Percentiles rank a stretch among this genome's conserved stretches.
These are phyloP conservation scores for Lentinus brumalis DNA, from an alignment of 768 basidiomycete species.

Conservation along the genomic window DNA sequence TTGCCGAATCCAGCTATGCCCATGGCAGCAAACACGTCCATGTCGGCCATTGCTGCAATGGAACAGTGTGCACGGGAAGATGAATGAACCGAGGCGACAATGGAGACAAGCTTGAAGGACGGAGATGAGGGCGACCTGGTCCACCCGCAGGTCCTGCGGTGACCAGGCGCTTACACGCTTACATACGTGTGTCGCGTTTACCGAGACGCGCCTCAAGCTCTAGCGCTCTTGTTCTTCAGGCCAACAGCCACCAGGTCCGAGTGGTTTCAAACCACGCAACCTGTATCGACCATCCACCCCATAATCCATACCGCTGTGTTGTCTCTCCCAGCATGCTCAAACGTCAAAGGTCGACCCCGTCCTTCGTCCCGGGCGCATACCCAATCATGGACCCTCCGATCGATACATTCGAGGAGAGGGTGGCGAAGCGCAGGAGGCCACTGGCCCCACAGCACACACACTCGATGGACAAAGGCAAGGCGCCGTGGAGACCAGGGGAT, in stretches of 20 bases:
- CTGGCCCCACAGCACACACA: constrained; percentile 1
- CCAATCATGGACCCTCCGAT: constrained; percentile 10
- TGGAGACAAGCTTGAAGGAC: not conserved
- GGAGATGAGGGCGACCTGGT: not conserved
- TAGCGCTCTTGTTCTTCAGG: not conserved
- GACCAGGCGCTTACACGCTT: constrained; percentile 9
- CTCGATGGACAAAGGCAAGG: not conserved
- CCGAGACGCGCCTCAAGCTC: constrained; percentile 3
- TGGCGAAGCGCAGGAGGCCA: constrained; percentile 22
- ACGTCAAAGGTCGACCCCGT: constrained; percentile 45
- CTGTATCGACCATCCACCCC: not conserved
- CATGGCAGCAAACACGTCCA: constrained; percentile 80
- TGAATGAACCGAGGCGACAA: not conserved
- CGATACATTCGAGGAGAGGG: constrained; percentile 17
- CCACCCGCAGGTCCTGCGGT: too few species aligned
- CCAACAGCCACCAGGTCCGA: constrained; percentile 8
- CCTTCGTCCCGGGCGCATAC: constrained; percentile 10
- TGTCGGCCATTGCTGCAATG: constrained; percentile 47
- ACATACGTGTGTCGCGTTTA: constrained; percentile 17
- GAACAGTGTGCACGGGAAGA: not conserved
- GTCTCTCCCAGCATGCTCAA: constrained; percentile 48
- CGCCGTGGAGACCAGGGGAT: not conserved
- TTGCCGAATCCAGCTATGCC: constrained; percentile 87
- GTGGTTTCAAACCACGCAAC: not conserved
- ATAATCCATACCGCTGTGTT: not conserved